Base-by-base conservation (phyloP, 306 rosid genomes). In the Oxytropis ochrocephala region DNA sequence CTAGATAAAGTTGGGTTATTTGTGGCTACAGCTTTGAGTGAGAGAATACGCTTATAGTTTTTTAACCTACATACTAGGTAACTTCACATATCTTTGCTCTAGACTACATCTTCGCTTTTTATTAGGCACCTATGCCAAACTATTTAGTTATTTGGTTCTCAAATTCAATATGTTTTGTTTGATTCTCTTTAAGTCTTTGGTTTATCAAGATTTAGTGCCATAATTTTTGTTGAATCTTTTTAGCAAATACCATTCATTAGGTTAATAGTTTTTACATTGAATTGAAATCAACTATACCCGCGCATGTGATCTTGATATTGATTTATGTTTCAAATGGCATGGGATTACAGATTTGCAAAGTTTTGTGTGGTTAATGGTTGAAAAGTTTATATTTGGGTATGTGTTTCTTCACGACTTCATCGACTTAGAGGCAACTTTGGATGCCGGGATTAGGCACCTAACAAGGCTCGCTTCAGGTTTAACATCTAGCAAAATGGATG, bases 341-440 rank as follows among this genome's bases (percentile, higher is more conserved):
- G 21, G 27, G 24, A 51, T 54, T 55, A 49, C 35, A 76, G 6
- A 61, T 56, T 67, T 43, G 69, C 16, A 10, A 43, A 64, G 33
- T 29, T 41, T 43, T 48, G 7, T 69, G 32, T 35, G 9, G 60
- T 69, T 50, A 48, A 17, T 53, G 72, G 50, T 58, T 50, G 51
- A 73, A 30, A 70, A 17, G 4, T 21, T 58, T 47, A 19, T 43
- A 66, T 73, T 71, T 58, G 61, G 75, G 72, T 75, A 67, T 77
- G 91, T 97, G 96, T 91, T 62, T 84, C 93, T 2, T 87, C 92
- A 43, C 99, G 91, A 13, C 99, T 95, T 74, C 73, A n/a, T 85
- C 39, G 99, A 95, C 57, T 77, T 95, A 75, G 99, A 95, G 82
- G 82, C 82, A 52, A 95, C 99, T 72, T 83, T 95, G 86, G 96